Evolutionary conservation across 2,329 filamentous ascomycete species (phyloP).

Genomic region (Coniella vitis): DNA sequence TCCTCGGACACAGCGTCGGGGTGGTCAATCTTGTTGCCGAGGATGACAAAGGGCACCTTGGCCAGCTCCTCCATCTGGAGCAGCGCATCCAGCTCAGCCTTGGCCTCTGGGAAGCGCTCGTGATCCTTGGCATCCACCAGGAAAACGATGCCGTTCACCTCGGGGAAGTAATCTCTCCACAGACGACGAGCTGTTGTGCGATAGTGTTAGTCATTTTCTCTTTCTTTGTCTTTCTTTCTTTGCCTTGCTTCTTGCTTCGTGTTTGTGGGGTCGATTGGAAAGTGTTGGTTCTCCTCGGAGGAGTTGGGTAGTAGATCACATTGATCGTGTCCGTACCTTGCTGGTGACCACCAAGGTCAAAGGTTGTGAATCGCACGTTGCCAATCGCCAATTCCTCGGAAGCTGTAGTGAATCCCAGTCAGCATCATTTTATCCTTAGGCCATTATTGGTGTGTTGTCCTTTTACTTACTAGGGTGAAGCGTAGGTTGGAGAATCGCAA

Average conservation of each 20-base stretch:
- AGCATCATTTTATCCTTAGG: not conserved
- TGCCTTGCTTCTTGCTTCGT: too few species aligned
- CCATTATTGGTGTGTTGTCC: too few species aligned
- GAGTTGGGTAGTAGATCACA: not conserved
- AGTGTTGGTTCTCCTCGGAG: not conserved
- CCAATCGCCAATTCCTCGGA: slow-evolving; percentile 90
- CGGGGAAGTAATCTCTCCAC: slow-evolving; percentile 96
- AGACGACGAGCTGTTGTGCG: slow-evolving; percentile 65
- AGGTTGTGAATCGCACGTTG: slow-evolving; percentile 90
- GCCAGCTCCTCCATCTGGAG: slow-evolving; percentile 93
- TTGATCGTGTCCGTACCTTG: slow-evolving; percentile 52
- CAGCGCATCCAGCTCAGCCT: slow-evolving; percentile 93
- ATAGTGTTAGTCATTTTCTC: slow-evolving; percentile 4
- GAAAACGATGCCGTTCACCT: slow-evolving; percentile 95
- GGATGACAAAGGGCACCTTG: slow-evolving; percentile 92
- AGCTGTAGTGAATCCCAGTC: slow-evolving; percentile 39
- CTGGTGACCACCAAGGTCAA: slow-evolving; percentile 88
- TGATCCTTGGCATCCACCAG: slow-evolving; percentile 96
- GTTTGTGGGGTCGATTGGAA: not conserved
- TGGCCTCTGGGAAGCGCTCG: slow-evolving; percentile 88
- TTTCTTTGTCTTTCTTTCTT: not conserved
- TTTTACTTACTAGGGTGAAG: slow-evolving; percentile 83
- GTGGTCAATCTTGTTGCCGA: slow-evolving; percentile 99
- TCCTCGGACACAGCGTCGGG: slow-evolving; percentile 93
- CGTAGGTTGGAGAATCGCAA: slow-evolving; percentile 84